phyloP scores from a whole-genome alignment of 2,329 filamentous ascomycete genomes.

The Penicillium sclerotigenum region DNA sequence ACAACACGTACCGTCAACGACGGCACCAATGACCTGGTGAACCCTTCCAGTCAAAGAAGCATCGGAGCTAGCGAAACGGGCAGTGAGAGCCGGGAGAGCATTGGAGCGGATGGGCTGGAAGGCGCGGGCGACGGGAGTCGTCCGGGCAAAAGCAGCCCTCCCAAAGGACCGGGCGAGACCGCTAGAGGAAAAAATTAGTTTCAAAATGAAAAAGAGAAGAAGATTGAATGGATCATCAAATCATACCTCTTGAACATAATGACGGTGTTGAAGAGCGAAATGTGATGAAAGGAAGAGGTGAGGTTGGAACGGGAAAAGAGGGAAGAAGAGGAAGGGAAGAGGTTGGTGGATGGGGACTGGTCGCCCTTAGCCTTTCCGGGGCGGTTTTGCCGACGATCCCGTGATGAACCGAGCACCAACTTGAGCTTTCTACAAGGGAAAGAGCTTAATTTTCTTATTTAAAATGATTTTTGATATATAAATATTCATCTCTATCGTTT shows the following conservation, averaged over 20 bases:
- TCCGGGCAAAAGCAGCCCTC: slow-evolving; percentile 58
- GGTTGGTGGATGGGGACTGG: slow-evolving; percentile 34
- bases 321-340: slow-evolving; percentile 36
- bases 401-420: slow-evolving; percentile 38
- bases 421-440: neutral
- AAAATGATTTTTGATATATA: neutral
- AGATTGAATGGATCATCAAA: slow-evolving; percentile 17
- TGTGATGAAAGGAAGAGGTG: slow-evolving; percentile 23
- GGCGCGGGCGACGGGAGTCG: slow-evolving; percentile 53
- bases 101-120: slow-evolving; percentile 57
- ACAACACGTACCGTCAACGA: slow-evolving; percentile 80
- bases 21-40: slow-evolving; percentile 92
- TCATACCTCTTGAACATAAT: slow-evolving; percentile 63
- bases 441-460: neutral
- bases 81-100: slow-evolving; percentile 57
- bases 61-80: slow-evolving; percentile 62
- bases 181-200: slow-evolving; percentile 47
- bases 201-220: slow-evolving; percentile 21
- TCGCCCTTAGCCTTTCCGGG: slow-evolving; percentile 41
- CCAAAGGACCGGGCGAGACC: slow-evolving; percentile 64
- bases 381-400: slow-evolving; percentile 45
- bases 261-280: slow-evolving; percentile 47
- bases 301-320: slow-evolving; percentile 27
- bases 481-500: neutral
- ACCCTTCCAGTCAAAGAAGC: slow-evolving; percentile 60